Evolutionary conservation across 371 early-diverging fungal genomes (phyloP), one percentile per base, ranked within the genome.

Genomic region (Lichtheimia ornata): DNA sequence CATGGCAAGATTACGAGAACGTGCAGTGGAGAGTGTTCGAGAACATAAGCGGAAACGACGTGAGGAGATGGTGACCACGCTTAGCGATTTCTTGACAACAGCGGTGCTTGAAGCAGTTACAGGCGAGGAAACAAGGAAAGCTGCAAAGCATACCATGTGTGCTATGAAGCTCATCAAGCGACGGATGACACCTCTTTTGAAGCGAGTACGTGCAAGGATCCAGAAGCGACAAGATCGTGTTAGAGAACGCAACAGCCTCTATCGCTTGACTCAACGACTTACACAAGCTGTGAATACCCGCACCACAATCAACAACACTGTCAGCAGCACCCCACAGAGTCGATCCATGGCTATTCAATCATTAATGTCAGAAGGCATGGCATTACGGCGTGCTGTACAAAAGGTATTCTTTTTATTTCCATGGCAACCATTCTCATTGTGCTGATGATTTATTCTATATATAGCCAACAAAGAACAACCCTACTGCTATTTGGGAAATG

Each of bases 401-500:
- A 35, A 35, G 35, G 35, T 35, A 35, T 35, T 9, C 28, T 28
- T 28, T 28, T 1, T 35, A 11, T 35, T 35, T 35, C 9, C 9
- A 35, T 28, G 5, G 9, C 11, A 35, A 22, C 22, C 9, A 35
- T 35, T 11, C 9, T 35, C 35, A 35, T 35, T 35, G 35, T 35
- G 11, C 11, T 35, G 11, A 35, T 35, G 35, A 9, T 35, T 35
- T 11, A 35, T 35, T 0, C 9, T 7, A 2, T 35, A 2, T 35
- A 11, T 35, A 35, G 35, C 11, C 35, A 0, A 35, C 35, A 35
- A 35, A 35, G 35, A 11, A 35, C 11, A 11, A 6, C 11, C 6
- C 35, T 35, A 9, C 35, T 35, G 42, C 51, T n/a, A 59, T 76
- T 11, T 76, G 73, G 72, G 6, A 53, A 54, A 59, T 63, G n/a